A percentile compares a stretch with the other conserved stretches of the same genome.
Evolutionary conservation across 1,139 yeast genomes (phyloP).

Genomic region (Candida mesenterica): DNA sequence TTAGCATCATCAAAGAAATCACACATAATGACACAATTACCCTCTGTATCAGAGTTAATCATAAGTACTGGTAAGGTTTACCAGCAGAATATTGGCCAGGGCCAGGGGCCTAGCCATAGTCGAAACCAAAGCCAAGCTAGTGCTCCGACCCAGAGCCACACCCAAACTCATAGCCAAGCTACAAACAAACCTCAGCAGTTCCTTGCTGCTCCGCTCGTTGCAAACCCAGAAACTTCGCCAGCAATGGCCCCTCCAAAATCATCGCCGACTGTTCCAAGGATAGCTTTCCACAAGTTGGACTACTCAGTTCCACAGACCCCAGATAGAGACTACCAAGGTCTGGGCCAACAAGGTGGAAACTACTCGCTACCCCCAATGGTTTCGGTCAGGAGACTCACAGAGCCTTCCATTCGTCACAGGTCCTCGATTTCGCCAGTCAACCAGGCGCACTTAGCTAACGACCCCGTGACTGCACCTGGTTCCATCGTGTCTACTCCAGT

Average conservation of each 20-base stretch:
- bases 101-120: conserved; percentile 6
- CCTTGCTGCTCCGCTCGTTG: not conserved
- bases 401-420: conserved; percentile 14
- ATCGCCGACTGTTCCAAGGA: conserved; percentile 7
- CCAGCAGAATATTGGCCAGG: conserved; percentile 6
- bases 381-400: conserved; percentile 20
- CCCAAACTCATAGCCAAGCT: not conserved
- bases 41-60: conserved; percentile 37
- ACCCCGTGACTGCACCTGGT: conserved; percentile 3
- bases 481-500: conserved; percentile 5
- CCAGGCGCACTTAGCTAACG: conserved; percentile 5
- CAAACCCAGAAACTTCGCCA: not conserved
- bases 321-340: too few relatives aligned
- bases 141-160: not conserved
- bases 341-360: too few relatives aligned
- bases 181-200: conserved; percentile 11
- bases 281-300: conserved; percentile 11
- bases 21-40: conserved; percentile 35
- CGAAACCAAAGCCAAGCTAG: conserved; percentile 4
- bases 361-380: too few relatives aligned
- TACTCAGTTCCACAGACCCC: conserved; percentile 6
- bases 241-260: conserved; percentile 5
- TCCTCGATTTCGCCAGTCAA: conserved; percentile 1
- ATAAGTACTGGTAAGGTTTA: conserved; percentile 15
- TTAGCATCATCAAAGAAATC: too few relatives aligned